Conservation (phyloP, 345 rosid genomes). For the Salix viminalis region DNA sequence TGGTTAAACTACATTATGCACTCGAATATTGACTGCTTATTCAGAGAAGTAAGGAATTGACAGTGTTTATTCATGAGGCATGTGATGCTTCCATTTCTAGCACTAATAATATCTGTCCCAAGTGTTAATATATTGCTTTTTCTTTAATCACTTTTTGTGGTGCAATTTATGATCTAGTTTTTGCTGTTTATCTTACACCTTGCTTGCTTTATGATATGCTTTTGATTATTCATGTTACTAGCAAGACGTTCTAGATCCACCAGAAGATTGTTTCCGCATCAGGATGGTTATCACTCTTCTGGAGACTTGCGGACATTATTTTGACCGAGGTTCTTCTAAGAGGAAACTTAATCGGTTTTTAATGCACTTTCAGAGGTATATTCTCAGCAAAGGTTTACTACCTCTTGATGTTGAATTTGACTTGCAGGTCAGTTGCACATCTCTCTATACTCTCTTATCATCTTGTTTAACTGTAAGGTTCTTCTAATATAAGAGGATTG, state of each 20-base stretch:
- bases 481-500: background rate
- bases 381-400: slow-evolving; percentile 74
- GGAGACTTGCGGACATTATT: slow-evolving; percentile 97
- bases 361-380: slow-evolving; percentile 89
- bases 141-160: background rate
- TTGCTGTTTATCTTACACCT: background rate
- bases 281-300: slow-evolving; percentile 91
- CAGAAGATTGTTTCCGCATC: slow-evolving; percentile 93
- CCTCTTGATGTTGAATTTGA: slow-evolving; percentile 96
- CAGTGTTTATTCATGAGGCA: background rate
- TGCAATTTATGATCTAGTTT: background rate
- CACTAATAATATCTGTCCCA: background rate
- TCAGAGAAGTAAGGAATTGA: background rate
- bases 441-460: background rate
- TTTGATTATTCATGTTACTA: slow-evolving; percentile 29
- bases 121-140: background rate
- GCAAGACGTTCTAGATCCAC: slow-evolving; percentile 91
- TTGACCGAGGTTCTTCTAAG: slow-evolving; percentile 94
- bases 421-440: slow-evolving; percentile 62
- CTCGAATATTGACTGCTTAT: too few species aligned
- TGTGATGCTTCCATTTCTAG: background rate
- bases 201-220: slow-evolving; percentile 9
- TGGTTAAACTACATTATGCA: background rate
- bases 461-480: background rate
- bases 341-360: slow-evolving; percentile 92